Evolutionary conservation across 2,329 filamentous ascomycete genomes (phyloP).

Genomic region (Penicillium sp.): DNA sequence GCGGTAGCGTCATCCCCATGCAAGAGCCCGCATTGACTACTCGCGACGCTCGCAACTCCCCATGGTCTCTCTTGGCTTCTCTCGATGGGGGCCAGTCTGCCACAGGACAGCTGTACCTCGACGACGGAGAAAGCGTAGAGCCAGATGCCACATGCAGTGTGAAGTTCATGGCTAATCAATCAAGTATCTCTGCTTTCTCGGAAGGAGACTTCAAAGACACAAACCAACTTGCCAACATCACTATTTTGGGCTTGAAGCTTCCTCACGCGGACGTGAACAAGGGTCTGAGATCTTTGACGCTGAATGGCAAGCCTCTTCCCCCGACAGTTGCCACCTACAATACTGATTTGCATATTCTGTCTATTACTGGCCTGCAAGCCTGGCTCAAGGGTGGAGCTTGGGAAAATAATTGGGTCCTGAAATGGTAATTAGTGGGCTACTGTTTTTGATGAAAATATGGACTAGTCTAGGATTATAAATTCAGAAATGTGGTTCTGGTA

Average conservation of each 20-base stretch:
- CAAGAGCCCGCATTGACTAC: conserved; percentile 71
- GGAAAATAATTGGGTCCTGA: conserved; percentile 56
- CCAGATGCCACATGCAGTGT: conserved; percentile 59
- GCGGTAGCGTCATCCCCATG: conserved; percentile 65
- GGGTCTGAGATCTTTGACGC: conserved; percentile 44
- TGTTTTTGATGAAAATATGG: background rate
- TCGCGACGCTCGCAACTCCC: conserved; percentile 58
- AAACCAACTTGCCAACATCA: conserved; percentile 62
- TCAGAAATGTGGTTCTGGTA: background rate
- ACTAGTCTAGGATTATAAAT: background rate
- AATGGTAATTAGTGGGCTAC: conserved; percentile 43
- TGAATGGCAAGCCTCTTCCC: conserved; percentile 53
- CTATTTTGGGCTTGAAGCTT: conserved; percentile 57
- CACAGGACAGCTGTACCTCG: conserved; percentile 65
- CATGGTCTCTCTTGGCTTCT: conserved; percentile 67
- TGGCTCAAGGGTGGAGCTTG: conserved; percentile 59
- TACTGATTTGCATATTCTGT: conserved; percentile 48
- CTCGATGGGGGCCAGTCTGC: conserved; percentile 58
- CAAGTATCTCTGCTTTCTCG: conserved; percentile 50
- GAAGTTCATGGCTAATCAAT: conserved; percentile 30
- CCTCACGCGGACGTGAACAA: conserved; percentile 4
- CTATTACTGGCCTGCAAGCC: conserved; percentile 51
- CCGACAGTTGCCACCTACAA: conserved; percentile 51
- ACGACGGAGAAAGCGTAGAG: conserved; percentile 69
- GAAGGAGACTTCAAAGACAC: conserved; percentile 56